A percentile compares a stretch with the other conserved stretches of the same genome.
These are phyloP conservation scores for Marvania coccoides DNA, from an alignment of 139 green algal genomes.

Conservation along the genomic window DNA sequence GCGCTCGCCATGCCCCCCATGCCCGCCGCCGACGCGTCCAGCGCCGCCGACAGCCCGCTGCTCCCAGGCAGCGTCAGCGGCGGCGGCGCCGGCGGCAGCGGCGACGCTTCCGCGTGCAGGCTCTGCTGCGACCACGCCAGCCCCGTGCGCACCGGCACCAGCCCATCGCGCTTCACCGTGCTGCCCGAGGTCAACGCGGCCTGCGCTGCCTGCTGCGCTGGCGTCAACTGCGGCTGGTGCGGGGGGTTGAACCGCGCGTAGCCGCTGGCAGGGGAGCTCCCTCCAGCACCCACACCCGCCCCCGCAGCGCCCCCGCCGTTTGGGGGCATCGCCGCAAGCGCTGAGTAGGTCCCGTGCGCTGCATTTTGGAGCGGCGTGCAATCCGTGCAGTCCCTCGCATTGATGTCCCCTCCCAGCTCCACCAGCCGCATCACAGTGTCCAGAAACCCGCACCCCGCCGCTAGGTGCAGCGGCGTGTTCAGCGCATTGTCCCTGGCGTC, in stretches of 20 bases:
- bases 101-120: neutral
- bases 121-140: conserved; percentile 38
- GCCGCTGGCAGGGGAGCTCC: conserved; percentile 6
- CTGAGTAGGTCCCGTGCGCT: conserved; percentile 57
- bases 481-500: conserved; percentile 39
- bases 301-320: neutral
- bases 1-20: neutral
- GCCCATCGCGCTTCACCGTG: conserved; percentile 16
- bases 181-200: conserved; percentile 8
- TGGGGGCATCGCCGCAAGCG: conserved; percentile 42
- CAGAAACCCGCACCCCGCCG: conserved; percentile 51
- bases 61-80: neutral
- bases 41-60: neutral
- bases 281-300: neutral
- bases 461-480: conserved; percentile 59
- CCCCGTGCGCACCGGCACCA: conserved; percentile 48
- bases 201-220: conserved; percentile 35
- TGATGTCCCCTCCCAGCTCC: conserved; percentile 37
- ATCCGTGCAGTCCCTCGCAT: conserved; percentile 38
- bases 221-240: conserved; percentile 38
- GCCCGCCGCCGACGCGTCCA: neutral
- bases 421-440: conserved; percentile 41
- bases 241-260: conserved; percentile 22
- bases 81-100: neutral
- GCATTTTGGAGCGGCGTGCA: conserved; percentile 59